Percentiles rank a stretch among this genome's conserved stretches.
These are phyloP conservation scores for Stylosanthes scabra DNA, from an alignment of 331 rosid species.

Conservation along the genomic window DNA sequence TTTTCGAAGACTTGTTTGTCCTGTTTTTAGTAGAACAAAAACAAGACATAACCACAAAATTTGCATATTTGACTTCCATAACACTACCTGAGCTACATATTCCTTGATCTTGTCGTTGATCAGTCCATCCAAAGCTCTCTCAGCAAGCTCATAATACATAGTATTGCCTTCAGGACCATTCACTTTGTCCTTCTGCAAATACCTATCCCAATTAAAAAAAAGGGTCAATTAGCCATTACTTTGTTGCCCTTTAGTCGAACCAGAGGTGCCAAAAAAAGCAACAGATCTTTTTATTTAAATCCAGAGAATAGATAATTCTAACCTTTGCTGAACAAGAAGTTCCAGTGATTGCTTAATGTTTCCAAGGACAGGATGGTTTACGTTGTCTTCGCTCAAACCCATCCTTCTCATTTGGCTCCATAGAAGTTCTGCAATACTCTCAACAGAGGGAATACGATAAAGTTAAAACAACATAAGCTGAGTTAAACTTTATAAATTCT, in stretches of 20 bases:
- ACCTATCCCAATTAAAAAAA: slow-evolving; percentile 52
- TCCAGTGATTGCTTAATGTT: slow-evolving; percentile 76
- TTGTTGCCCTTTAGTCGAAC: slow-evolving; percentile 5
- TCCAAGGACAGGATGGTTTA: slow-evolving; percentile 74
- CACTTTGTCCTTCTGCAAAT: slow-evolving; percentile 79
- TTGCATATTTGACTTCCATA: slow-evolving; percentile 32
- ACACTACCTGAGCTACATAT: slow-evolving; percentile 73
- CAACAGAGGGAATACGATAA: slow-evolving; percentile 32
- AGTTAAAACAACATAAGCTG: slow-evolving; percentile 28
- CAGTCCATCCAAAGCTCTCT: slow-evolving; percentile 79
- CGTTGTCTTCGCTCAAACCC: slow-evolving; percentile 65
- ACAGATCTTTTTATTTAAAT: slow-evolving; percentile 1
- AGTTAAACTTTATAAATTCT: slow-evolving; percentile 5
- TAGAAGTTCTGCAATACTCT: slow-evolving; percentile 62
- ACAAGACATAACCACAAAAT: slow-evolving; percentile 25
- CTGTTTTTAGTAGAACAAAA: neutral
- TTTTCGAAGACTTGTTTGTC: too few species aligned
- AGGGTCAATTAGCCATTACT: neutral
- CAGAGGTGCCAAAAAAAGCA: slow-evolving; percentile 24
- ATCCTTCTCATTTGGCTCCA: slow-evolving; percentile 77
- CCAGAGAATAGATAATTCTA: slow-evolving; percentile 27
- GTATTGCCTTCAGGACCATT: slow-evolving; percentile 82
- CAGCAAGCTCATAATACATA: slow-evolving; percentile 86
- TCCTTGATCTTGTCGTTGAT: slow-evolving; percentile 66
- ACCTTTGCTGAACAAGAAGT: slow-evolving; percentile 91